Conservation (phyloP, 2,329 filamentous ascomycete genomes). For the Thelonectria blattea region DNA sequence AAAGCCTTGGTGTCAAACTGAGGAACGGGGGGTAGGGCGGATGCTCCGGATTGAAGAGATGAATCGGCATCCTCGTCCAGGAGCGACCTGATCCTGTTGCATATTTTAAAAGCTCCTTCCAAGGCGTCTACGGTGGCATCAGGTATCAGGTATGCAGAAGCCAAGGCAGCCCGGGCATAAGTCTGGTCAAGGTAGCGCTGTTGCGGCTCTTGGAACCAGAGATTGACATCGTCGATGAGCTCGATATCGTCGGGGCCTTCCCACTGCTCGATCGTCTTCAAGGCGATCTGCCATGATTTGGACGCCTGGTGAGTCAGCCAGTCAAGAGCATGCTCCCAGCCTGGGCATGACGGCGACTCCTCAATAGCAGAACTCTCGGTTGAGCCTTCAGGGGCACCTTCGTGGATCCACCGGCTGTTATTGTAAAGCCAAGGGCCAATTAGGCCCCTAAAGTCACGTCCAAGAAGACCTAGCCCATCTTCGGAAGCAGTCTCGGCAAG, state of each 20-base stretch:
- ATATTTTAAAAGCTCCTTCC: conserved; percentile 64
- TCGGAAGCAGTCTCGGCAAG: conserved; percentile 61
- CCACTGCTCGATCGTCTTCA: conserved; percentile 72
- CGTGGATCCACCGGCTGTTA: conserved; percentile 59
- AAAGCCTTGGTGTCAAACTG: conserved; percentile 33
- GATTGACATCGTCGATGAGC: conserved; percentile 63
- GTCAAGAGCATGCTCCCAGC: conserved; percentile 72
- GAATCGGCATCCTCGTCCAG: conserved; percentile 65
- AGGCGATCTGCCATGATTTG: conserved; percentile 66
- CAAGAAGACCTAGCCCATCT: conserved; percentile 51
- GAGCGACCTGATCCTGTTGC: conserved; percentile 60
- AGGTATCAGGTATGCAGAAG: conserved; percentile 70
- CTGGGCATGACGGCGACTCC: conserved; percentile 52
- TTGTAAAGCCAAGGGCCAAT: conserved; percentile 78
- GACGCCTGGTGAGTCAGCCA: conserved; percentile 70
- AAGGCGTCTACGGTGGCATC: conserved; percentile 65
- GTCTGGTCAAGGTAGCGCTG: conserved; percentile 64
- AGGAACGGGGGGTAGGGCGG: conserved; percentile 50
- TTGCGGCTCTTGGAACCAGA: conserved; percentile 65
- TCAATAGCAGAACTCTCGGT: conserved; percentile 38
- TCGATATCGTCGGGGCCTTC: conserved; percentile 75
- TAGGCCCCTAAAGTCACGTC: conserved; percentile 70
- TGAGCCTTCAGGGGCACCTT: conserved; percentile 12
- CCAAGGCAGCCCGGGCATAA: conserved; percentile 72
- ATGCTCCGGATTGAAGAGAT: conserved; percentile 55